A percentile compares a stretch with the other conserved stretches of the same genome.
phyloP scores from a whole-genome alignment of 495 filamentous ascomycete genomes.

The Hypoxylon lienhwacheense region DNA sequence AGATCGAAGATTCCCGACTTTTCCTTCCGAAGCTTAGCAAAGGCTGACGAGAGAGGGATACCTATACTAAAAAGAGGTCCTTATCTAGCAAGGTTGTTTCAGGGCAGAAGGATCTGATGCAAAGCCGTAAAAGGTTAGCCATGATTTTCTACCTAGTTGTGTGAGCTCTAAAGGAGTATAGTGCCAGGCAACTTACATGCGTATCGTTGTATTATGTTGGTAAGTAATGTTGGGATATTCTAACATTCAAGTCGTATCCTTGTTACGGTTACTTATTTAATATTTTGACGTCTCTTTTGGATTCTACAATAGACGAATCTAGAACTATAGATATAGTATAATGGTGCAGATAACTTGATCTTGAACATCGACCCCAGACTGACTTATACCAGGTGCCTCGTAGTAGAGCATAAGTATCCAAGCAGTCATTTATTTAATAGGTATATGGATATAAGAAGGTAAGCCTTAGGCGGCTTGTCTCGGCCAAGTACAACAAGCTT shows the following conservation, averaged over 20 bases:
- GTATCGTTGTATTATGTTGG: constrained; percentile 19
- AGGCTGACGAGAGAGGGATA: constrained; percentile 1
- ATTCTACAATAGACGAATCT: too few relatives aligned
- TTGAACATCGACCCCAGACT: not conserved
- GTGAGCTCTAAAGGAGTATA: constrained; percentile 6
- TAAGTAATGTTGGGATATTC: not conserved
- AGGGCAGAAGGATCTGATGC: constrained; percentile 23
- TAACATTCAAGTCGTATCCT: constrained; percentile 2
- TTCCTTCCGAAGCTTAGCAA: constrained; percentile 10
- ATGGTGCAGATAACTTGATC: too few relatives aligned
- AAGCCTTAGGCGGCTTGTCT: constrained; percentile 13
- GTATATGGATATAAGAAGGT: constrained; percentile 3
- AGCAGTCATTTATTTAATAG: not conserved
- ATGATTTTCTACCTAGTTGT: not conserved
- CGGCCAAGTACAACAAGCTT: constrained; percentile 4
- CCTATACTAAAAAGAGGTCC: constrained; percentile 9
- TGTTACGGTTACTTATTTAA: not conserved
- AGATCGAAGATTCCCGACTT: constrained; percentile 10
- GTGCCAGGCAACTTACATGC: constrained; percentile 20
- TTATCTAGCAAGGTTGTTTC: constrained; percentile 26
- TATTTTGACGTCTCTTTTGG: too few relatives aligned
- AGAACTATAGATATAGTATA: too few relatives aligned
- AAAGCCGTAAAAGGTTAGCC: constrained; percentile 17
- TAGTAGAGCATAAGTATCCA: not conserved
- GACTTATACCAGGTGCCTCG: not conserved